Percentiles rank a stretch among this genome's conserved stretches.
phyloP scores from a whole-genome alignment of 2,329 filamentous ascomycete genomes.

The Blumeria hordei region DNA sequence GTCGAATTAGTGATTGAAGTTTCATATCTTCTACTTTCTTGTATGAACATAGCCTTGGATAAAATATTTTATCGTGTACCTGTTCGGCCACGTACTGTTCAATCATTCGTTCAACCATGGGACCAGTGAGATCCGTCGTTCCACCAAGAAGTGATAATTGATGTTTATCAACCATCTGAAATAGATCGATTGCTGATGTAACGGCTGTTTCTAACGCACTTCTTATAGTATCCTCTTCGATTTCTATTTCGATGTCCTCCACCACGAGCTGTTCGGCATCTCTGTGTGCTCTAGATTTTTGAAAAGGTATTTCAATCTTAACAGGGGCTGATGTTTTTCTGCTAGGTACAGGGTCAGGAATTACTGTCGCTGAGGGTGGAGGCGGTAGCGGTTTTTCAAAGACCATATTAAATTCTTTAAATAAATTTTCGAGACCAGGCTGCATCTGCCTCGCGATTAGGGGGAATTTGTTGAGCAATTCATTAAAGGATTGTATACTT shows the following conservation, averaged over 20 bases:
- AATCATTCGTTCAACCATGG: slow-evolving; percentile 77
- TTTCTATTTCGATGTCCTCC: slow-evolving; percentile 52
- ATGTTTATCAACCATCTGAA: slow-evolving; percentile 86
- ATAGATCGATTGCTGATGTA: slow-evolving; percentile 80
- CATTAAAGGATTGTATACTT: slow-evolving; percentile 73
- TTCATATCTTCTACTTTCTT: slow-evolving; percentile 66
- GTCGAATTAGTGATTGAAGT: slow-evolving; percentile 67
- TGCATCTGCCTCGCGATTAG: slow-evolving; percentile 96
- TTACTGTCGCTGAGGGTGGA: slow-evolving; percentile 35
- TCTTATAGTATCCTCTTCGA: slow-evolving; percentile 80
- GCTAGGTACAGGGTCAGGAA: slow-evolving; percentile 32
- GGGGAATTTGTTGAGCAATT: slow-evolving; percentile 74
- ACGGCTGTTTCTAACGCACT: slow-evolving; percentile 77
- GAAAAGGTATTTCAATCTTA: slow-evolving; percentile 22
- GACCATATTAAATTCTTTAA: slow-evolving; percentile 67
- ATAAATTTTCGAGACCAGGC: slow-evolving; percentile 64
- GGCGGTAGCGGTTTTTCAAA: slow-evolving; percentile 68
- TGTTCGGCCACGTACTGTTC: slow-evolving; percentile 89
- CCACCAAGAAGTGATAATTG: slow-evolving; percentile 78
- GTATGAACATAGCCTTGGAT: slow-evolving; percentile 56
- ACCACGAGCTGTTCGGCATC: slow-evolving; percentile 17
- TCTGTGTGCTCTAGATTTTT: slow-evolving; percentile 16
- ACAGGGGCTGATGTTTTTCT: slow-evolving; percentile 30
- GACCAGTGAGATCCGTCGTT: slow-evolving; percentile 80
- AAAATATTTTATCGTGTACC: slow-evolving; percentile 63